Base-by-base conservation (phyloP, 129 eudicot genomes). In the Scalesia atractyloides region DNA sequence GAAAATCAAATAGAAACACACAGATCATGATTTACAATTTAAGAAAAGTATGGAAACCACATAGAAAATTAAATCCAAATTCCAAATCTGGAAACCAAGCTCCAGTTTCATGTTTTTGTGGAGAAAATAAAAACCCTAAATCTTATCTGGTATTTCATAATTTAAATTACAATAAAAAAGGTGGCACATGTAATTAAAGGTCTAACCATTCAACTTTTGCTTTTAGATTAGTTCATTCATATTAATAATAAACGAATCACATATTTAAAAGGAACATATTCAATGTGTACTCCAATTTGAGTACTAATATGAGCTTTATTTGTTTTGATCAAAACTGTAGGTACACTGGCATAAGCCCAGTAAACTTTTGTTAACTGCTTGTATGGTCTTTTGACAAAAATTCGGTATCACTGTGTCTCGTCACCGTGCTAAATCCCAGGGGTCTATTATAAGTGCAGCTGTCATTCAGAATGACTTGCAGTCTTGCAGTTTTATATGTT, bases 311-410 rank as follows among this genome's bases (percentile, higher is more conserved):
- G 33, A 59, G 41, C 59, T 72, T 72, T 72, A 44, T 72, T 74
- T 64, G 63, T 75, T 75, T 66, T 69, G 58, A 75, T 65, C 47
- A 75, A 75, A 65, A 75, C 33, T 44, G 79, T 36, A 50, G 62
- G 70, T 36, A 60, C 64, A 24, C 33, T 58, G 39, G 44, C 58
- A 66, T 54, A 66, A 75, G 43, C 73, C 70, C 44, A 49, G 37
- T 37, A 76, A 69, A 61, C 30, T 48, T 51, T 22, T 53, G 73
- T 43, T 51, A 53, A 54, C 66, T 65, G 68, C 66, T 64, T 1
- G 17, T 18, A 60, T 37, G 11, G 57, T 65, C 54, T 41, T 52
- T 52, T n/a, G 30, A 57, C 58, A 48, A 18, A 18, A 51, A 51
- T 14, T 11, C 7, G 46, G 46, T 39, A 63, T 74, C 16, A 75